Percentiles rank a stretch among this genome's conserved stretches.
phyloP scores from a whole-genome alignment of 345 rosid genomes.

The Citrus cavaleriei region DNA sequence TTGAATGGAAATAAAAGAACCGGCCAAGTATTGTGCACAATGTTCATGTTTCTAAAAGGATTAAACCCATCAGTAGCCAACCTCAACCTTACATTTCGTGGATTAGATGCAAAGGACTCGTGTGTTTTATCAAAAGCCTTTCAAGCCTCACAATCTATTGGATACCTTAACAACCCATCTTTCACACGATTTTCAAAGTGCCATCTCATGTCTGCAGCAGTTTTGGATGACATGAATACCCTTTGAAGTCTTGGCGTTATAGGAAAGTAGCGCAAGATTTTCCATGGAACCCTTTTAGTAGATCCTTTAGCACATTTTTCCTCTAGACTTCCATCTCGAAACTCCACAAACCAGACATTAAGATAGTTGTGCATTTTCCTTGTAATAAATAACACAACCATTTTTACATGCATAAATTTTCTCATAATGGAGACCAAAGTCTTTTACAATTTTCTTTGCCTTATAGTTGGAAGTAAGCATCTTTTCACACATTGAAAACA shows the following conservation, averaged over 20 bases:
- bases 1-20: neutral
- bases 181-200: neutral
- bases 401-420: too few species aligned
- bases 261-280: neutral
- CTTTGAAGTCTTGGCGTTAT: neutral
- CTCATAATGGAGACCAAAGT: too few species aligned
- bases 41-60: neutral
- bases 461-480: too few species aligned
- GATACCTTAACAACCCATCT: neutral
- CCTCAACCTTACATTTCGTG: neutral
- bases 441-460: neutral
- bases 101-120: neutral
- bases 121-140: neutral
- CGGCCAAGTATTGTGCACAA: neutral
- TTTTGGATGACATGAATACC: neutral
- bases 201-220: neutral
- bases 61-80: too few species aligned
- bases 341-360: neutral
- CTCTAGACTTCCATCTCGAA: neutral
- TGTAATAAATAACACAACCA: too few species aligned
- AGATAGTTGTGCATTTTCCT: neutral
- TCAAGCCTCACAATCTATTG: neutral
- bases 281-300: neutral
- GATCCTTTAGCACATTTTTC: neutral
- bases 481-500: neutral